These are phyloP conservation scores for Coniochaeta hoffmannii DNA, from an alignment of 2,329 filamentous ascomycete species.

Conservation along the genomic window DNA sequence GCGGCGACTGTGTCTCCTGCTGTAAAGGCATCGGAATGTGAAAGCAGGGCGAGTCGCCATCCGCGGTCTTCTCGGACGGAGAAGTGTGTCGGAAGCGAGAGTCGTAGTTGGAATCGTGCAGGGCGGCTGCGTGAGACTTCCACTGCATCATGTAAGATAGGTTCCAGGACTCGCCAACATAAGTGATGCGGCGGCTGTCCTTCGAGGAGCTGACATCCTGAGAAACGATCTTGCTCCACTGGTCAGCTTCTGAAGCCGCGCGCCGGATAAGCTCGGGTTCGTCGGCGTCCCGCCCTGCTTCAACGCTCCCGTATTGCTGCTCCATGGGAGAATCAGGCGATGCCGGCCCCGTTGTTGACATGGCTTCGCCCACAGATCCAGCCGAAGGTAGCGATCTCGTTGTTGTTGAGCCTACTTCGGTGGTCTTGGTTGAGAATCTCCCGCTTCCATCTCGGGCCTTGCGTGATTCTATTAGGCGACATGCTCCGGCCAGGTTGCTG, in stretches of 20 bases:
- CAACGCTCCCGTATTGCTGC: not conserved
- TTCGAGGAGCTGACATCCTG: not conserved
- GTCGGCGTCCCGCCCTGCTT: not conserved
- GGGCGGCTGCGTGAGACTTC: not conserved
- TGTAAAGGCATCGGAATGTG: not conserved
- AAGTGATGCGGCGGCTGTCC: slow-evolving; percentile 2
- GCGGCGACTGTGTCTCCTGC: slow-evolving; percentile 1
- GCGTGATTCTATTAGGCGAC: slow-evolving; percentile 1
- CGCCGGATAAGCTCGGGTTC: not conserved
- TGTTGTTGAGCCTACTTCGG: not conserved
- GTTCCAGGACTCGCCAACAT: slow-evolving; percentile 4
- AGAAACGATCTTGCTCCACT: slow-evolving; percentile 5
- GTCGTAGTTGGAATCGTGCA: not conserved
- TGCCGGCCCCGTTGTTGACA: not conserved
- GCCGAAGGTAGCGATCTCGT: not conserved
- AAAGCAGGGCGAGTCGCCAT: not conserved
- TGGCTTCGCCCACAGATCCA: not conserved
- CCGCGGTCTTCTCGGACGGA: not conserved
- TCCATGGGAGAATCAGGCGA: not conserved
- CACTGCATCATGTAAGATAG: slow-evolving; percentile 4
- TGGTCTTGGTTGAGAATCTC: slow-evolving; percentile 1
- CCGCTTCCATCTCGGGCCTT: not conserved
- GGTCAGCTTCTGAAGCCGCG: slow-evolving; percentile 2
- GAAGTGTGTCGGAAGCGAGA: not conserved
- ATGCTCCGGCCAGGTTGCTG: not conserved